Evolutionary conservation across 164 flowering plant species (phyloP).

Genomic region (Kingdonia uniflora): DNA sequence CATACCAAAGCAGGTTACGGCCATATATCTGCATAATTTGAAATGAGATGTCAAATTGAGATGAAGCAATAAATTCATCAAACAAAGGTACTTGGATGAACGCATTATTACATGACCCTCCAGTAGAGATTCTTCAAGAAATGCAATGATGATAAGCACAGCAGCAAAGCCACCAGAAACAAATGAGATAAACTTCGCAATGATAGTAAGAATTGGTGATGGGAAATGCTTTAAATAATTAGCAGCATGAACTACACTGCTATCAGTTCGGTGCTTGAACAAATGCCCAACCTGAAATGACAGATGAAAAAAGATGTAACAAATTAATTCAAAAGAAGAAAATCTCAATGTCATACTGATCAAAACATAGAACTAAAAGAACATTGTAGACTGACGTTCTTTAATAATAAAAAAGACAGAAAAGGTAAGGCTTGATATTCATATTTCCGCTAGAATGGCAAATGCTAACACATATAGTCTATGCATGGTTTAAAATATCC

Average conservation of each 20-base stretch:
- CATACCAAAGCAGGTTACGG: conserved; percentile 93
- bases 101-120: conserved; percentile 85
- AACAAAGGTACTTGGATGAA: background rate
- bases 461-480: no score
- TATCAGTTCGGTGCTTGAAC: conserved; percentile 81
- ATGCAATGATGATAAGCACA: conserved; percentile 82
- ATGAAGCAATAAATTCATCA: no score
- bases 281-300: conserved; percentile 86
- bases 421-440: no score
- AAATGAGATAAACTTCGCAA: conserved; percentile 89
- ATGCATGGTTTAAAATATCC: no score
- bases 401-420: no score
- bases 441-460: no score
- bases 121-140: conserved; percentile 89
- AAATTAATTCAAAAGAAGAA: background rate
- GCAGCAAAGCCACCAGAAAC: conserved; percentile 98
- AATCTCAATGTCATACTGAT: background rate
- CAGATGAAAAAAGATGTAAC: conserved; percentile 3
- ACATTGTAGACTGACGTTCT: no score
- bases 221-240: conserved; percentile 91
- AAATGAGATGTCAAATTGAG: no score
- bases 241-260: conserved; percentile 73
- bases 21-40: conserved; percentile 70
- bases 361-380: no score
- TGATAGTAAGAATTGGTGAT: conserved; percentile 69